Conservation (phyloP, 225 moss, liverwort and hornwort genomes). For the Sphagnum contortum region DNA sequence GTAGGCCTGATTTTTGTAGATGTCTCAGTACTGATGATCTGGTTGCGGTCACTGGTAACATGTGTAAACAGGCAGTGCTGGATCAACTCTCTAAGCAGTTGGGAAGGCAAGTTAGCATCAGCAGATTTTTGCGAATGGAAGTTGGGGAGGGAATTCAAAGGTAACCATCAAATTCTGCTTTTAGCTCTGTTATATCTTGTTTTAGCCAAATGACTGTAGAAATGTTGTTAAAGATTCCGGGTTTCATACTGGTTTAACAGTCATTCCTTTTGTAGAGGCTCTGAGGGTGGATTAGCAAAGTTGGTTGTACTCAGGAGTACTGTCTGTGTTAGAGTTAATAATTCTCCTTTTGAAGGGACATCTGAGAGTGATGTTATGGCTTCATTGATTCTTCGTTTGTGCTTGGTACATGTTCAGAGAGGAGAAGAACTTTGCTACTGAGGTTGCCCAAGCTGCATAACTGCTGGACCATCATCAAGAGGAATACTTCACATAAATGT, state of each 20-base stretch:
- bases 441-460: slow-evolving; percentile 42
- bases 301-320: background rate
- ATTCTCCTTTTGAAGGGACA: background rate
- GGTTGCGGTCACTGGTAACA: too few species aligned
- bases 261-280: background rate
- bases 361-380: background rate
- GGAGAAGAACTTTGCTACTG: slow-evolving; percentile 38
- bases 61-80: slow-evolving; percentile 41
- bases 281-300: background rate
- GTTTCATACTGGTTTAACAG: too few species aligned
- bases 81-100: slow-evolving; percentile 57
- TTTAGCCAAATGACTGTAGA: background rate
- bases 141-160: slow-evolving; percentile 80
- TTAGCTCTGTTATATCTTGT: background rate
- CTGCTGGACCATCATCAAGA: too few species aligned
- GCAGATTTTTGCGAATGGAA: slow-evolving; percentile 72
- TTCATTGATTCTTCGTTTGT: background rate
- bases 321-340: background rate
- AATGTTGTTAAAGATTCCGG: too few species aligned
- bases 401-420: slow-evolving; percentile 4
- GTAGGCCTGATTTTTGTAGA: too few species aligned
- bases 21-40: too few species aligned
- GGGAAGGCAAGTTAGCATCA: slow-evolving; percentile 49
- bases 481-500: too few species aligned
- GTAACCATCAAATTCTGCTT: background rate